Percentiles rank a stretch among this genome's conserved stretches.
These are phyloP conservation scores for Ophiocordyceps camponoti-rufipedis DNA, from an alignment of 2,329 filamentous ascomycete species.

Conservation along the genomic window DNA sequence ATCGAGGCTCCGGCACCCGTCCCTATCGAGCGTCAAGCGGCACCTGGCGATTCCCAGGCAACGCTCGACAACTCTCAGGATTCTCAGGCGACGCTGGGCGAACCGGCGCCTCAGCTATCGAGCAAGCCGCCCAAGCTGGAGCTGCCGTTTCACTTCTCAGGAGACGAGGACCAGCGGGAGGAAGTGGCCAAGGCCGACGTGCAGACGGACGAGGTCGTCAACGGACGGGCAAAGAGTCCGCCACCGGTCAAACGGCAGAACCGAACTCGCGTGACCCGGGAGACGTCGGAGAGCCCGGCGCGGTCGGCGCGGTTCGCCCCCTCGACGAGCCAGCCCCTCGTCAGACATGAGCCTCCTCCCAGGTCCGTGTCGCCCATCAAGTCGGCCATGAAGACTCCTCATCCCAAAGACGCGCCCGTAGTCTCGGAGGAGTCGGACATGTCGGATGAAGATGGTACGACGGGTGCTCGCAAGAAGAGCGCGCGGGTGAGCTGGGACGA, in stretches of 20 bases:
- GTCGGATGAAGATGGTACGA: conserved; percentile 19
- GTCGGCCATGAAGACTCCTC: conserved; percentile 50
- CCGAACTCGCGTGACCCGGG: conserved; percentile 12
- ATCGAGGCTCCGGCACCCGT: not conserved
- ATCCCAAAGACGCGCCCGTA: conserved; percentile 30
- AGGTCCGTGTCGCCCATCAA: conserved; percentile 61
- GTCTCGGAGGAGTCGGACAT: conserved; percentile 28
- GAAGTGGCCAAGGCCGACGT: conserved; percentile 11
- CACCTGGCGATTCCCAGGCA: not conserved
- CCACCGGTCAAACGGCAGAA: conserved; percentile 2
- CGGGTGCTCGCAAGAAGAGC: conserved; percentile 37
- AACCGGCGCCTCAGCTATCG: conserved; percentile 2
- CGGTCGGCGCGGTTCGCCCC: conserved; percentile 50
- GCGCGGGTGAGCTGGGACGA: conserved; percentile 68
- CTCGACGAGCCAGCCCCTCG: conserved; percentile 31
- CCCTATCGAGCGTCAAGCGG: not conserved
- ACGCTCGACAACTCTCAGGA: not conserved
- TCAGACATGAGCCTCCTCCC: conserved; percentile 50
- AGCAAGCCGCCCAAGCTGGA: conserved; percentile 20
- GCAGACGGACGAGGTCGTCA: not conserved
- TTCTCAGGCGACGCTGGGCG: not conserved
- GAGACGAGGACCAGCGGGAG: conserved; percentile 9
- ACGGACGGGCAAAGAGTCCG: not conserved
- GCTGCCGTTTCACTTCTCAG: conserved; percentile 2
- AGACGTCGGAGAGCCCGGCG: conserved; percentile 41